phyloP scores from a whole-genome alignment of 1,284 basidiomycete genomes.

The Ceratobasidium sp. region DNA sequence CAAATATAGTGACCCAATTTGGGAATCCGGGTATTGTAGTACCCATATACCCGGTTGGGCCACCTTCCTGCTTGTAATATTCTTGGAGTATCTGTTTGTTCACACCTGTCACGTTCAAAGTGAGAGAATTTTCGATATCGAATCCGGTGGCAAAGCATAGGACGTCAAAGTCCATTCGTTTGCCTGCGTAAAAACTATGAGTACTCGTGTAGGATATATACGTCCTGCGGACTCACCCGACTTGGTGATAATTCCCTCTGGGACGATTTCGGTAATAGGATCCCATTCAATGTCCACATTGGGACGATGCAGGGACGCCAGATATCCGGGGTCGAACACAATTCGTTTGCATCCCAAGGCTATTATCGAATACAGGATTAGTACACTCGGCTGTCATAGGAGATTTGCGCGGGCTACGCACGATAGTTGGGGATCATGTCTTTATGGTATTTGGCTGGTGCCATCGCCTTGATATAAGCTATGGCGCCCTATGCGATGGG shows the following conservation, averaged over 20 bases:
- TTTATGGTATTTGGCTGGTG: conserved; percentile 37
- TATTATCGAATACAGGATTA: conserved; percentile 54
- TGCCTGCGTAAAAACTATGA: conserved; percentile 5
- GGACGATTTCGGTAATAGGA: conserved; percentile 57
- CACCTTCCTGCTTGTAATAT: conserved; percentile 63
- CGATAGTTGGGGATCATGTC: conserved; percentile 26
- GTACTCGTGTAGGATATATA: background rate
- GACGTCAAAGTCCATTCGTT: conserved; percentile 44
- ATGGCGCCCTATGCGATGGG: background rate
- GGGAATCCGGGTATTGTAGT: conserved; percentile 66
- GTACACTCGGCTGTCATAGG: background rate
- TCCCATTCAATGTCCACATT: conserved; percentile 68
- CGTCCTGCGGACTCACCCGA: conserved; percentile 2
- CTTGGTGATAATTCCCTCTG: conserved; percentile 22
- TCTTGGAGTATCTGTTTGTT: conserved; percentile 59
- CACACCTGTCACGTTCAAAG: background rate
- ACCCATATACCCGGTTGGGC: conserved; percentile 65
- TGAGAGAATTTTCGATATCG: conserved; percentile 41
- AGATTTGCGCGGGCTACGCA: background rate
- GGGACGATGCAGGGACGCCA: conserved; percentile 64
- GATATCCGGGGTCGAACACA: conserved; percentile 68
- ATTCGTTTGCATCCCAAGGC: conserved; percentile 56
- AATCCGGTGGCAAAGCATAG: conserved; percentile 48
- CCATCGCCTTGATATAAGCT: background rate
- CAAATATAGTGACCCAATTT: conserved; percentile 64